Evolutionary conservation across 2,329 filamentous ascomycete genomes (phyloP), one percentile per base, ranked within the genome.

Genomic region (Sclerotinia borealis): DNA sequence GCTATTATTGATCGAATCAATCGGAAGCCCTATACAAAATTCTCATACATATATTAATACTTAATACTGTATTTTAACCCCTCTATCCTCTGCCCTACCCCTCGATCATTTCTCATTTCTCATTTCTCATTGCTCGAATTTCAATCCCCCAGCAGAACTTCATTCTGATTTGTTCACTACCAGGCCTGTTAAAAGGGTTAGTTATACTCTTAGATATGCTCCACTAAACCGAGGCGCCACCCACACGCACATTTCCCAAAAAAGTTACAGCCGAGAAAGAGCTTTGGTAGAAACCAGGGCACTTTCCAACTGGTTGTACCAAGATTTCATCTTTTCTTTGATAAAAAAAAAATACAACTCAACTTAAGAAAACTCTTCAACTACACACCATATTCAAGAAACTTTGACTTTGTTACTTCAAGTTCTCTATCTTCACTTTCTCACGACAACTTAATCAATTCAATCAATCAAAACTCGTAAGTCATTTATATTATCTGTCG

Each of bases 231-330:
- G 31, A 3, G 31, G 22, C 52, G 36, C 51, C 51, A 41, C 36
- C 36, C 27, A 41, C 36, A 11, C 51, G 51, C 51, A 55, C 51
- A 55, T 41, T 55, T 29, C 4, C 15, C 1, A 10, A 37, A 52
- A 27, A 55, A 27, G 25, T 17, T 31, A 22, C 52, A 55, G n/a
- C 52, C 52, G 52, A 55, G 37, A 55, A 55, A 55, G n/a, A 55
- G 52, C 52, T 55, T 55, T n/a, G 52, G 39, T 55, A 55, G 22
- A 43, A 43, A 31, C 27, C 11, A n/a, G 37, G 41, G 37, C 39
- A 13, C 19, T 56, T 56, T 56, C 27, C 19, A 56, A 54, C n/a
- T n/a, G n/a, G n/a, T n/a, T n/a, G n/a, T n/a, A 52, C 31, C 49
- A 47, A 47, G 9, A 47, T 59, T 36, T 59, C 55, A 25, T 48